Evolutionary conservation across 306 rosid species (phyloP).

Genomic region (Aeschynomene evenia): DNA sequence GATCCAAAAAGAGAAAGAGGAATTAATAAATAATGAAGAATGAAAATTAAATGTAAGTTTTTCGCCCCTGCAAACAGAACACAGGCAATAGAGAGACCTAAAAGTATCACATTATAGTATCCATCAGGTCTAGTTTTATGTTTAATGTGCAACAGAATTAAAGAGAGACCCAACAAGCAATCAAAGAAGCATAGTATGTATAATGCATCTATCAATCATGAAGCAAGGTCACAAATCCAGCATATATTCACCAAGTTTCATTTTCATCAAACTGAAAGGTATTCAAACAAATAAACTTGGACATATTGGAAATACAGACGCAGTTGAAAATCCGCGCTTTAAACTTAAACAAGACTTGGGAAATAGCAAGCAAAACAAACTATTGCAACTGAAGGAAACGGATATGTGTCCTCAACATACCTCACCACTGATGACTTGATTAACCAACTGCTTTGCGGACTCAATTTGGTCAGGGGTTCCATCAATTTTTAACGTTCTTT

Average conservation of each 20-base stretch:
- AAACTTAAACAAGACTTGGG: constrained; percentile 7
- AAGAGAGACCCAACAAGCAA: not conserved
- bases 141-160: not conserved
- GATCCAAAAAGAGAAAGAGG: not conserved
- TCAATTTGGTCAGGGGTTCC: constrained; percentile 85
- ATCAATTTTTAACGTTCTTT: constrained; percentile 85
- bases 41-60: not conserved
- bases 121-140: not conserved
- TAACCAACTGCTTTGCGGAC: constrained; percentile 74
- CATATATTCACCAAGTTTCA: not conserved
- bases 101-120: not conserved
- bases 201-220: not conserved
- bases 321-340: not conserved
- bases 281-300: not conserved
- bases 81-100: not conserved
- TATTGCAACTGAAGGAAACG: not conserved
- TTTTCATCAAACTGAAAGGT: not conserved
- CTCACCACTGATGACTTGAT: constrained; percentile 70
- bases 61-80: not conserved
- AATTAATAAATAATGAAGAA: not conserved
- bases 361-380: not conserved
- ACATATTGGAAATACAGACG: not conserved
- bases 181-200: not conserved
- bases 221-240: not conserved
- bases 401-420: not conserved